A percentile compares a stretch with the other conserved stretches of the same genome.
These are phyloP conservation scores for Ilyonectria mors-panacis DNA, from an alignment of 2,329 filamentous ascomycete genomes.

Conservation along the genomic window DNA sequence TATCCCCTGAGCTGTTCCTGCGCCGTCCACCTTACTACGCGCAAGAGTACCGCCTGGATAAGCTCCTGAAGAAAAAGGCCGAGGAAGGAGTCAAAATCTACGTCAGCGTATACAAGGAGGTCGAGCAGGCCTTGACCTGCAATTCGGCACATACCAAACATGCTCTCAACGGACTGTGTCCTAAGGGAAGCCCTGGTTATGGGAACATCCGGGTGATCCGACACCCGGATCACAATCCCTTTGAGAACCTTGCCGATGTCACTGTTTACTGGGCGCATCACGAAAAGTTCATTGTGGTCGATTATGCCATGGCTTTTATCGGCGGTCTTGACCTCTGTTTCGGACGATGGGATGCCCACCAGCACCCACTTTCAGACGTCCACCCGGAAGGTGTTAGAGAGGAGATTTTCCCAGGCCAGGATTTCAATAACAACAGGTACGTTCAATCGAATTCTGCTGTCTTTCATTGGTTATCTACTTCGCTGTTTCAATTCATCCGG, in stretches of 20 bases:
- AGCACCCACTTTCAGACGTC: constrained; percentile 88
- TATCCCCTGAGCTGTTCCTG: constrained; percentile 90
- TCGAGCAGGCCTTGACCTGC: constrained; percentile 86
- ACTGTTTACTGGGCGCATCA: constrained; percentile 99
- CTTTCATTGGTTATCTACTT: background rate
- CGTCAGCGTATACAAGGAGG: constrained; percentile 92
- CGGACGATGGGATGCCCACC: constrained; percentile 90
- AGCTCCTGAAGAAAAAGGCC: constrained; percentile 87
- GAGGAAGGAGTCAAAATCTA: constrained; percentile 96
- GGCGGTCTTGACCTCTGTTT: constrained; percentile 96
- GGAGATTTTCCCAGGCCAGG: constrained; percentile 94
- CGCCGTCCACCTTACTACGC: constrained; percentile 86
- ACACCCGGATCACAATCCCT: constrained; percentile 94
- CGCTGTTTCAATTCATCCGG: background rate
- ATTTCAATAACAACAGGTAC: constrained; percentile 88
- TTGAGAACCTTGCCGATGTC: constrained; percentile 95
- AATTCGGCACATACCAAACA: constrained; percentile 96
- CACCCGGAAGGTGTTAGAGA: constrained; percentile 86
- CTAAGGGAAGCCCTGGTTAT: constrained; percentile 83
- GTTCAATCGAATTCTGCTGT: background rate
- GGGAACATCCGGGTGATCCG: constrained; percentile 92
- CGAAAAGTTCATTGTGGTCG: constrained; percentile 97
- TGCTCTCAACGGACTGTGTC: constrained; percentile 83
- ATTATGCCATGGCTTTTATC: constrained; percentile 92
- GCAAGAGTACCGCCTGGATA: constrained; percentile 90